Evolutionary conservation across 208 protist genomes (phyloP).

Genomic region (Entamoeba invadens): DNA sequence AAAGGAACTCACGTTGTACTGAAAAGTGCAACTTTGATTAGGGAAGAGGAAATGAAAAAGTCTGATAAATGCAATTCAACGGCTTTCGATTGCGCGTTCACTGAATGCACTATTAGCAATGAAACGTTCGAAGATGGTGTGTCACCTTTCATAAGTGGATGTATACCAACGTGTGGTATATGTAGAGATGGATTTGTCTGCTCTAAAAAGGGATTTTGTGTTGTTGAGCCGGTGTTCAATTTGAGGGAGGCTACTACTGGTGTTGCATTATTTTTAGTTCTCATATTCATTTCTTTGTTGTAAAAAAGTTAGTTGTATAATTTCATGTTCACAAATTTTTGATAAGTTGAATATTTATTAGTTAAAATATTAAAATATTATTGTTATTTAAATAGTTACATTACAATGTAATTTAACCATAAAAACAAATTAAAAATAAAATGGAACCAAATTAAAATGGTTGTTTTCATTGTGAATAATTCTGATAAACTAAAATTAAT

Average conservation of each 20-base stretch:
- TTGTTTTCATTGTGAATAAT: no score
- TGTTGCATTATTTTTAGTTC: no score
- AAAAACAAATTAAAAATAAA: no score
- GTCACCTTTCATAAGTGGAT: not conserved
- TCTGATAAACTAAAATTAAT: no score
- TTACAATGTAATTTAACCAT: no score
- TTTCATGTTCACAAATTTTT: no score
- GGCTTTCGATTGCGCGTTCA: not conserved
- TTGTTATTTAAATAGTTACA: no score
- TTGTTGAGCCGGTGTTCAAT: not conserved
- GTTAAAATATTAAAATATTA: no score
- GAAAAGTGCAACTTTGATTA: not conserved
- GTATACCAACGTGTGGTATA: not conserved
- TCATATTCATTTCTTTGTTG: no score
- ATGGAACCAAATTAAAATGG: no score
- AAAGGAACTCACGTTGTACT: not conserved
- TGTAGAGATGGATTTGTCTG: not conserved
- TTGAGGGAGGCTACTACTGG: not conserved
- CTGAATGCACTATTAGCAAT: not conserved
- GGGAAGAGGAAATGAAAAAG: not conserved
- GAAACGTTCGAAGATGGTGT: not conserved
- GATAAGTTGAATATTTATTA: no score
- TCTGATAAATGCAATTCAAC: not conserved
- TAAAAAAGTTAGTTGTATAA: no score
- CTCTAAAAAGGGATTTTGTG: not conserved